Conservation (phyloP, 2,329 filamentous ascomycete genomes). For the Epichloe festucae region DNA sequence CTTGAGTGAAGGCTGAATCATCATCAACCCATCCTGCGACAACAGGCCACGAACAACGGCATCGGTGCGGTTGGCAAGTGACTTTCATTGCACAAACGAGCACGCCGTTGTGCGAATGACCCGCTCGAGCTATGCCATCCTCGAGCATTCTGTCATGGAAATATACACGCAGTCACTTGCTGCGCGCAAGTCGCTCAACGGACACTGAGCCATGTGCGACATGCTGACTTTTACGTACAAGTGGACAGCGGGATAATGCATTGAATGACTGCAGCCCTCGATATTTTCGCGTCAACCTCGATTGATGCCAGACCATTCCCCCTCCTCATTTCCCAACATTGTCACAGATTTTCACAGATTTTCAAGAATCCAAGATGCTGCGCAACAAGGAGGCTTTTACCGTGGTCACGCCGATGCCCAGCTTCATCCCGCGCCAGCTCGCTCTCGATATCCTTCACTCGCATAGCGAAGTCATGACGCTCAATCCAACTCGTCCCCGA, state of each 20-base stretch:
- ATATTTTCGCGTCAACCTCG: too few relatives aligned
- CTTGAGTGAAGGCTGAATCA: slow-evolving; percentile 13
- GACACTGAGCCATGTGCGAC: too few relatives aligned
- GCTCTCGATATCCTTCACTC: slow-evolving; percentile 61
- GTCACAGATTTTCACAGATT: too few relatives aligned
- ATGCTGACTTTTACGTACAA: too few relatives aligned
- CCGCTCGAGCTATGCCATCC: slow-evolving; percentile 15
- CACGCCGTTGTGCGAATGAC: slow-evolving; percentile 15
- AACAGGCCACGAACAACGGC: too few relatives aligned
- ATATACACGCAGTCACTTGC: slow-evolving; percentile 3
- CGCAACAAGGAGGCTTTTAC: slow-evolving; percentile 54
- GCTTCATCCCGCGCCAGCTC: slow-evolving; percentile 57
- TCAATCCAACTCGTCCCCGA: slow-evolving; percentile 55
- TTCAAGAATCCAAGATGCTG: slow-evolving; percentile 26
- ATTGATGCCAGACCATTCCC: too few relatives aligned
- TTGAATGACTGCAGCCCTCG: too few relatives aligned
- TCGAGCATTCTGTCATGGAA: slow-evolving; percentile 12
- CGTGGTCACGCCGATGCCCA: slow-evolving; percentile 56
- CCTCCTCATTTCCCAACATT: too few relatives aligned
- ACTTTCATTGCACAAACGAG: slow-evolving; percentile 12
- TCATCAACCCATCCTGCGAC: too few relatives aligned
- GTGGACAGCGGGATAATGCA: too few relatives aligned
- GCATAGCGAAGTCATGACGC: slow-evolving; percentile 56
- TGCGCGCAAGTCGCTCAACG: too few relatives aligned
- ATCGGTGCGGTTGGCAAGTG: not conserved